These are phyloP conservation scores for Evernia prunastri DNA, from an alignment of 495 filamentous ascomycete genomes.

Conservation along the genomic window DNA sequence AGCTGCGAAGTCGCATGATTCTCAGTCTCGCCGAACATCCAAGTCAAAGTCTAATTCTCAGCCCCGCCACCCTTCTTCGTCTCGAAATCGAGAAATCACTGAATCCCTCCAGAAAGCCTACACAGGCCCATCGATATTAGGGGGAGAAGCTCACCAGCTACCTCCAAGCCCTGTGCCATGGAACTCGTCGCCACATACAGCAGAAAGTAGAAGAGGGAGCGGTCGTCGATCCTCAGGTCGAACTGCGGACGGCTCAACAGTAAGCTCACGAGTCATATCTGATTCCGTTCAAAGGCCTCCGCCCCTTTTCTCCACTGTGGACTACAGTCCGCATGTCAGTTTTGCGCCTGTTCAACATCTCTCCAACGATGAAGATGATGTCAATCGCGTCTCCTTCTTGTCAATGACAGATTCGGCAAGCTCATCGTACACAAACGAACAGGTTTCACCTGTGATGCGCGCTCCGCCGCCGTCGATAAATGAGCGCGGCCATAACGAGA, in stretches of 20 bases:
- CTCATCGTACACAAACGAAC: constrained; percentile 16
- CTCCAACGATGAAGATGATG: constrained; percentile 4
- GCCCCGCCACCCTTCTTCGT: constrained; percentile 13
- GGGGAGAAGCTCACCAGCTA: constrained; percentile 17
- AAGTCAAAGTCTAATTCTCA: constrained; percentile 10
- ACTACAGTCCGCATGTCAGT: constrained; percentile 18
- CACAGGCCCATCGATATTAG: constrained; percentile 15
- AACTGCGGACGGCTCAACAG: constrained; percentile 14
- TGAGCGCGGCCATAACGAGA: neutral
- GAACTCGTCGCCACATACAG: constrained; percentile 6
- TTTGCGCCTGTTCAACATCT: constrained; percentile 8
- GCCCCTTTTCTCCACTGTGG: constrained; percentile 18
- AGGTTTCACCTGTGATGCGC: constrained; percentile 9
- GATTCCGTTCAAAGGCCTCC: constrained; percentile 19
- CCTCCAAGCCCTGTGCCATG: constrained; percentile 6
- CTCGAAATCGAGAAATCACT: constrained; percentile 17
- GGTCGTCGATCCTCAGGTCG: constrained; percentile 16
- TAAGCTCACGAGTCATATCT: constrained; percentile 19
- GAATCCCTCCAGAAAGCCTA: constrained; percentile 26
- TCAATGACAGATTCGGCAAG: constrained; percentile 19
- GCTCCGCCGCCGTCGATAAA: constrained; percentile 1
- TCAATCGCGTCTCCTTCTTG: constrained; percentile 23
- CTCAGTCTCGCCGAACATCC: constrained; percentile 9
- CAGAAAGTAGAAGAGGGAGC: constrained; percentile 17
- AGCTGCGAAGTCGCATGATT: constrained; percentile 10